Conservation (phyloP, 1,284 basidiomycete genomes). For the Sphagnurus paluster region DNA sequence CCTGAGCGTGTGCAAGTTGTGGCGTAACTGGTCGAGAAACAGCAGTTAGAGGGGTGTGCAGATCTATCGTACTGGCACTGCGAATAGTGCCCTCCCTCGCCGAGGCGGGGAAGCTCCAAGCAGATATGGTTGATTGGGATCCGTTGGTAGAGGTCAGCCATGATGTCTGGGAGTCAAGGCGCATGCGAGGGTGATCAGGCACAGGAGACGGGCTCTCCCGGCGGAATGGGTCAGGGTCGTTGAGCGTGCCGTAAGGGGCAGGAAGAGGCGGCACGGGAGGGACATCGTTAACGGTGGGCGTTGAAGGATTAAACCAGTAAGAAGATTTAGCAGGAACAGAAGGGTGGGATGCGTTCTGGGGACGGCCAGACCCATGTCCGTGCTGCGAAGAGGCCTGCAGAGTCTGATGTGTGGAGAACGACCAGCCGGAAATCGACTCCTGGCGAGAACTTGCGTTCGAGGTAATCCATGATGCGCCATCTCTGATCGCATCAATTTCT, state of each 20-base stretch:
- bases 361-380: conserved; percentile 29
- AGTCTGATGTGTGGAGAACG: conserved; percentile 66
- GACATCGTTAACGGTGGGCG: conserved; percentile 41
- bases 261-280: conserved; percentile 68
- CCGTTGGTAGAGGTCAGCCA: conserved; percentile 67
- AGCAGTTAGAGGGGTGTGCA: conserved; percentile 41
- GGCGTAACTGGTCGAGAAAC: conserved; percentile 50
- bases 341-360: conserved; percentile 41
- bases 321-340: conserved; percentile 59
- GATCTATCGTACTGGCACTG: conserved; percentile 35
- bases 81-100: conserved; percentile 31
- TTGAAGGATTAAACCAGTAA: conserved; percentile 55
- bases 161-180: conserved; percentile 63
- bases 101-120: conserved; percentile 65
- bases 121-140: conserved; percentile 55
- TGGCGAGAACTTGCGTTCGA: conserved; percentile 58
- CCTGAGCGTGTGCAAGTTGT: conserved; percentile 55
- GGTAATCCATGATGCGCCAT: conserved; percentile 75
- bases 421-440: conserved; percentile 64
- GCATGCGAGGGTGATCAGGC: conserved; percentile 39
- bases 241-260: conserved; percentile 48
- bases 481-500: conserved; percentile 66
- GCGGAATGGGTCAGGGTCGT: conserved; percentile 63
- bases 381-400: conserved; percentile 36
- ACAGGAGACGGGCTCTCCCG: conserved; percentile 40